Conservation (phyloP, 1,284 basidiomycete species). For the Irpex lacteus region DNA sequence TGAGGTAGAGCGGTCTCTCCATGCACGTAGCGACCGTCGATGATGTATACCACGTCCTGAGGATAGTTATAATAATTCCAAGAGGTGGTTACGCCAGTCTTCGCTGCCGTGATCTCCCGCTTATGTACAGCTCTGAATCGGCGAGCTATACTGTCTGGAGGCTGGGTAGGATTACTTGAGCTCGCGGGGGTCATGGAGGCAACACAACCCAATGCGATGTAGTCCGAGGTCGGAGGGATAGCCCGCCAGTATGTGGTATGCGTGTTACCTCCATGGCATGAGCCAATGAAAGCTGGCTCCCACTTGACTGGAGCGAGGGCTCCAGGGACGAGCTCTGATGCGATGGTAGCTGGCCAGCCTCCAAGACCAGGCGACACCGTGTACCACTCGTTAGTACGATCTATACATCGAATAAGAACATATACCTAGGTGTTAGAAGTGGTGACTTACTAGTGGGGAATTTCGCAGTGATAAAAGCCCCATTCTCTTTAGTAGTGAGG, state of each 20-base stretch:
- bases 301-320: not conserved
- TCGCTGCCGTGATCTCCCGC: not conserved
- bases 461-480: not conserved
- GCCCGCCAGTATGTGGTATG: not conserved
- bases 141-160: not conserved
- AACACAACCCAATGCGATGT: not conserved
- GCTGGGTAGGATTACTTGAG: not conserved
- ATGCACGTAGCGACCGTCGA: no score
- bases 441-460: not conserved
- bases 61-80: no score
- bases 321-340: not conserved
- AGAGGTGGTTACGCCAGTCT: not conserved
- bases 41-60: no score
- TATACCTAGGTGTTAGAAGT: no score
- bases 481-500: not conserved
- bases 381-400: no score
- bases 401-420: no score
- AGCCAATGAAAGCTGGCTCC: not conserved
- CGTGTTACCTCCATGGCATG: not conserved
- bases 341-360: not conserved
- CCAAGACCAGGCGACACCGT: no score
- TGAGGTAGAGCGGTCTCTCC: no score
- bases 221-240: not conserved
- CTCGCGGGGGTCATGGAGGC: not conserved
- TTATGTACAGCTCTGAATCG: not conserved